Conservation (phyloP, 78 protist genomes). For the Capsaspora owczarzaki region DNA sequence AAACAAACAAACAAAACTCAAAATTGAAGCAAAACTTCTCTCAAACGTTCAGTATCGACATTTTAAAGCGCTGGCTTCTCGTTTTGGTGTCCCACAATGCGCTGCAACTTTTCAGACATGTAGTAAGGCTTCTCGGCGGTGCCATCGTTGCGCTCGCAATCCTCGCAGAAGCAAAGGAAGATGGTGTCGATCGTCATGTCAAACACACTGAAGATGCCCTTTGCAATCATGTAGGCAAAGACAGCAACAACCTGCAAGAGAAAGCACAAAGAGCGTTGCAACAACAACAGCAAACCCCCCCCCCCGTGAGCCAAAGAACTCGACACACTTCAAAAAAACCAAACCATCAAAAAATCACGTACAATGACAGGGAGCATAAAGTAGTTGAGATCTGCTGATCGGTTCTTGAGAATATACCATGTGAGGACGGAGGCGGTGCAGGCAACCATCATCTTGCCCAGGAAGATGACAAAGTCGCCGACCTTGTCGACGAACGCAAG, state of each 20-base stretch:
- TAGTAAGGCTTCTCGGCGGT: slow-evolving; percentile 1
- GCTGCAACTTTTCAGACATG: neutral
- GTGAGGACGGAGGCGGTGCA: neutral
- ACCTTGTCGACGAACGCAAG: neutral
- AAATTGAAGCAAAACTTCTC: too few relatives aligned
- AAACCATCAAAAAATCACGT: too few relatives aligned
- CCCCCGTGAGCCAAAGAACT: too few relatives aligned
- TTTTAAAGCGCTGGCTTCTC: too few relatives aligned
- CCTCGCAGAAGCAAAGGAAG: slow-evolving; percentile 7
- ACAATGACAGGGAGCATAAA: neutral
- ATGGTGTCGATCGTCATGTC: neutral
- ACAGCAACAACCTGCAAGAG: neutral
- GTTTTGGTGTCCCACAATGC: neutral
- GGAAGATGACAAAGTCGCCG: neutral
- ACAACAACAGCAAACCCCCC: too few relatives aligned
- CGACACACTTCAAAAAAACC: too few relatives aligned
- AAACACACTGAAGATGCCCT: neutral
- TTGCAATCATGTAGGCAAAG: neutral
- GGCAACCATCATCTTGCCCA: neutral
- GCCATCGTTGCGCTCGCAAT: slow-evolving; percentile 23
- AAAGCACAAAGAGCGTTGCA: too few relatives aligned
- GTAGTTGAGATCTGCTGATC: neutral
- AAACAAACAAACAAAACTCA: too few relatives aligned
- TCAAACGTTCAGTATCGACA: too few relatives aligned
- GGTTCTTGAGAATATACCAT: too few relatives aligned